phyloP scores from a whole-genome alignment of 2,329 filamentous ascomycete genomes.

The Shiraia sp. region DNA sequence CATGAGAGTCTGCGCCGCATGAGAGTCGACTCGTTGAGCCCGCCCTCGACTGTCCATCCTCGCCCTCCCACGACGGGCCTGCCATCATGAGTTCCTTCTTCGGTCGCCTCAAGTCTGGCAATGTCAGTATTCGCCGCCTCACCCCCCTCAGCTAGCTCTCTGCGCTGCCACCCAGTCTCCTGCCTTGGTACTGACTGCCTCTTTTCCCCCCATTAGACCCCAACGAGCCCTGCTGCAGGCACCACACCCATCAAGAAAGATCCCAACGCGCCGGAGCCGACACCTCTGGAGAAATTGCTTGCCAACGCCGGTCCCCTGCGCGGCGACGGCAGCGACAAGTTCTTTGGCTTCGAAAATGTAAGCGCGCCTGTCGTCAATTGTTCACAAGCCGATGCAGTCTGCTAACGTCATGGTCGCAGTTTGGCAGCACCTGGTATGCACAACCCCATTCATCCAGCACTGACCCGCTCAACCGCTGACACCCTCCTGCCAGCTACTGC shows the following conservation, averaged over 20 bases:
- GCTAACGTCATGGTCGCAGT: slow-evolving; percentile 59
- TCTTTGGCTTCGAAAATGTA: slow-evolving; percentile 98
- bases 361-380: slow-evolving; percentile 44
- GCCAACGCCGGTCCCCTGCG: slow-evolving; percentile 81
- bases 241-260: slow-evolving; percentile 62
- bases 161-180: too few relatives aligned
- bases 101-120: slow-evolving; percentile 56
- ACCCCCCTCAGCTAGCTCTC: not conserved
- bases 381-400: slow-evolving; percentile 5
- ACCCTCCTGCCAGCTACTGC: slow-evolving; percentile 71
- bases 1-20: slow-evolving; percentile 17
- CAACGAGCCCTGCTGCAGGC: slow-evolving; percentile 51
- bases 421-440: slow-evolving; percentile 92
- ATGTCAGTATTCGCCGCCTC: slow-evolving; percentile 42
- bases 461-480: slow-evolving; percentile 9
- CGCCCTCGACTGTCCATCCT: slow-evolving; percentile 12
- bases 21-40: slow-evolving; percentile 9
- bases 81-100: slow-evolving; percentile 58
- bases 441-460: slow-evolving; percentile 2
- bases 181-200: slow-evolving; percentile 26
- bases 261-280: slow-evolving; percentile 58
- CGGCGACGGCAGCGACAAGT: slow-evolving; percentile 92
- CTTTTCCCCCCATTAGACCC: slow-evolving; percentile 42
- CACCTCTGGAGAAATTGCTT: slow-evolving; percentile 74
- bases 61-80: slow-evolving; percentile 13